Base-by-base conservation (phyloP, 352 stramenopile species). In the Blastocystis sp. region DNA sequence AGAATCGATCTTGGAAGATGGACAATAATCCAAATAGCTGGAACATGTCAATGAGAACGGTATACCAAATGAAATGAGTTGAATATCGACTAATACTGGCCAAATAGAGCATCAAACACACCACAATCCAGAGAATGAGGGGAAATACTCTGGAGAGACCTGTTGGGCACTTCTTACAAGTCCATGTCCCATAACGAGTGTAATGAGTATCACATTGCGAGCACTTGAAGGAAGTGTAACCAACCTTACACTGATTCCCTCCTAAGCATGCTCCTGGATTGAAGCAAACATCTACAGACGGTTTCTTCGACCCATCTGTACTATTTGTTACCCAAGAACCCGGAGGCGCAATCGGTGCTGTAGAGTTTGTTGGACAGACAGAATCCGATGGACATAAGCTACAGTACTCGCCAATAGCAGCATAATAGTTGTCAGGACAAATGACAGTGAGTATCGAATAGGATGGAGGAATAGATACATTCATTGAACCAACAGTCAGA, bases 1-100 rank as follows among this genome's bases (percentile, higher is more conserved):
- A 77, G 64, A 77, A 77, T n/a, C 24, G 64, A 51, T 51, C 30
- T n/a, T 35, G 30, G 64, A 77, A 77, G 1, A 77, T n/a, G 3
- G 64, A 77, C 33, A 77, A 30, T 4, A 77, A n/a, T 51, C 64
- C 64, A 1, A 77, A 27, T 35, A 77, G 64, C 19, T 77, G 64
- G 33, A 77, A 56, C 4, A 30, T 19, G 3, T 77, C 64, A 27
- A 77, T 56, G 15, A 51, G 7, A 40, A 77, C 33, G 3, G 64
- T 5, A 30, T 51, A 77, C 64, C 64, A 77, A 3, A 51, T 42
- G 64, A 77, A 77, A n/a, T n/a, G 33, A 30, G 64, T 77, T 3
- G 64, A 77, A 30, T 56, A 56, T 30, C 64, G 64, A 24, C 33
- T 33, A 7, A 56, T 22, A 77, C n/a, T 77, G 35, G 64, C 64